Percentiles rank a stretch among this genome's conserved stretches.
These are phyloP conservation scores for Tillandsia leiboldiana DNA, from an alignment of 176 grass and related monocot species.

Conservation along the genomic window DNA sequence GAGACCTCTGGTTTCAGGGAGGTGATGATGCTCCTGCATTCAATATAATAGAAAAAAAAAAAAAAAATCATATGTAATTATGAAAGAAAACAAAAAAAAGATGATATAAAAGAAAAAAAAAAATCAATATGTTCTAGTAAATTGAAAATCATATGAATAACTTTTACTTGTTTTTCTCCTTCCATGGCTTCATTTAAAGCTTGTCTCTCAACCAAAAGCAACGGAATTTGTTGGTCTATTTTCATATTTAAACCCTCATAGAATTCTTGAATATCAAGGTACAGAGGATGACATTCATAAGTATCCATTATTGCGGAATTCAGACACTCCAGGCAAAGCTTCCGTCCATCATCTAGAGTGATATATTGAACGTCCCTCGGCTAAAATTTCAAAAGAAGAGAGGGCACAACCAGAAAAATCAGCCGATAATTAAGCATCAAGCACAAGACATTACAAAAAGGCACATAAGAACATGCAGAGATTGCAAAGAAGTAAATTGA, in stretches of 20 bases:
- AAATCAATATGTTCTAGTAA: slow-evolving; percentile 2
- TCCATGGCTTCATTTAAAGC: slow-evolving; percentile 83
- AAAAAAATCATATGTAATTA: slow-evolving; percentile 3
- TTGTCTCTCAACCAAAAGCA: slow-evolving; percentile 71
- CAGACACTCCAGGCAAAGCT: slow-evolving; percentile 72
- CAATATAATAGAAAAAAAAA: slow-evolving; percentile 14
- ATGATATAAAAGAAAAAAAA: not conserved
- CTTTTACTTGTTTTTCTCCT: slow-evolving; percentile 57
- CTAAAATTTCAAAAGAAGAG: slow-evolving; percentile 24
- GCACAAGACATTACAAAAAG: not conserved
- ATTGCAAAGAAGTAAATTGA: not conserved
- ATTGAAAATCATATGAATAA: slow-evolving; percentile 3
- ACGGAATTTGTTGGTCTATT: slow-evolving; percentile 59
- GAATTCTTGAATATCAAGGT: slow-evolving; percentile 81
- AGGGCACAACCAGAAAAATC: not conserved
- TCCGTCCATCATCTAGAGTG: slow-evolving; percentile 75
- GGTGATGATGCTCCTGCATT: slow-evolving; percentile 40
- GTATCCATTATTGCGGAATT: slow-evolving; percentile 72
- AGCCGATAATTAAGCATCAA: not conserved
- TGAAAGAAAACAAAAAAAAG: slow-evolving; percentile 3
- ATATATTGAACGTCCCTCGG: slow-evolving; percentile 57
- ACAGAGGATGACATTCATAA: slow-evolving; percentile 64
- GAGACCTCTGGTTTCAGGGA: slow-evolving; percentile 76
- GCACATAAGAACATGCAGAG: slow-evolving; percentile 1
- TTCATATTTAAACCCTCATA: slow-evolving; percentile 91